Evolutionary conservation across 306 rosid genomes (phyloP), one percentile per base, ranked within the genome.

Genomic region (Casuarina cunninghamiana): DNA sequence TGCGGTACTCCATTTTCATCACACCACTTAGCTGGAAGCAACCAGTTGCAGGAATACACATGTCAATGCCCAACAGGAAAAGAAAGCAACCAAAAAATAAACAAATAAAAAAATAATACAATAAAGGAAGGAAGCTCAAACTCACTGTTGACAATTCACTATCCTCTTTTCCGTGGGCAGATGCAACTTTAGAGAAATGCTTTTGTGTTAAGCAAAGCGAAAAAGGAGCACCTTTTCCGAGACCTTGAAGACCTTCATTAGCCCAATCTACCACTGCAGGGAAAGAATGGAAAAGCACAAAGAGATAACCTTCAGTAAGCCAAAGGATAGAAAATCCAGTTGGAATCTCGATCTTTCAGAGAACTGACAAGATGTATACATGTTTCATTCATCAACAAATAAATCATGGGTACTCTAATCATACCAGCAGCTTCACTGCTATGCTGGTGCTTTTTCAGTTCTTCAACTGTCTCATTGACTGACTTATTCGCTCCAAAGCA

Each of bases 191-290:
- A 67, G 98, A 83, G 86, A 93, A 96, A 85, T 96, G 71, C 75
- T 84, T 90, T 53, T 88, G 87, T 38, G 99, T 96, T 87, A 93
- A 85, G 71, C 72, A 80, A 84, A 93, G 98, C 32, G 99, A 93
- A 89, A 96, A 96, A 7, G 99, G 99, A 69, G 97, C 96, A 60
- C 98, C 98, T 85, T 91, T 96, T 72, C 85, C 91, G 45, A 96
- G 85, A 75, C 97, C 96, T 84, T 90, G 96, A 81, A 96, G 97
- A 79, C 97, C 96, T 82, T 96, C 99, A 75, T 85, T 84, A 39
- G 99, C 99, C 98, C 97, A 96, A 77, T 93, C 96, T 74, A 66
- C 91, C 82, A 91, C 98, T 96, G 84, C 53, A 85, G 70, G 75
- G 69, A 79, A 50, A 69, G 69, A 43, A 71, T 42, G 54, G 71